Evolutionary conservation across 768 basidiomycete genomes (phyloP).

Genomic region (Scleroderma citrinum): DNA sequence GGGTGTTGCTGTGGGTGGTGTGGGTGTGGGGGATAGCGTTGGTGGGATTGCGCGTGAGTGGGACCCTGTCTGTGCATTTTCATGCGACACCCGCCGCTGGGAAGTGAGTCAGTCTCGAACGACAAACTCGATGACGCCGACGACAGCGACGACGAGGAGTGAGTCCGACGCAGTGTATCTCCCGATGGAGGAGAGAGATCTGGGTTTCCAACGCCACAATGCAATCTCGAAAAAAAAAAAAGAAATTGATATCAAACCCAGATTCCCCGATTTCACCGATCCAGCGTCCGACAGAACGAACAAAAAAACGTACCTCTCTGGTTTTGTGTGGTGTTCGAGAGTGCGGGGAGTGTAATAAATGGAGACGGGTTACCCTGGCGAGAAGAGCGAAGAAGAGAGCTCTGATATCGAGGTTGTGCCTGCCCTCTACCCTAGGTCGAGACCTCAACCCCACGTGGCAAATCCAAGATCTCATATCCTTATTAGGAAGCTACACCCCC

Average conservation of each 20-base stretch:
- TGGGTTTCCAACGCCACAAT: background rate
- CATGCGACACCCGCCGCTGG: background rate
- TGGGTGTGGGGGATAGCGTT: background rate
- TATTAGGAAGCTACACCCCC: too few species aligned
- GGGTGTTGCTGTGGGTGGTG: slow-evolving; percentile 29
- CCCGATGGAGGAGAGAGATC: background rate
- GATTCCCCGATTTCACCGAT: background rate
- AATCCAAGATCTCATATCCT: background rate
- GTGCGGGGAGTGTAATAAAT: too few species aligned
- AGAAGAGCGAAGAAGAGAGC: background rate
- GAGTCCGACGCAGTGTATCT: background rate
- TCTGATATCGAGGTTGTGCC: background rate
- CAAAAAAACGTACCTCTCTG: too few species aligned
- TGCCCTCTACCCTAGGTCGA: background rate
- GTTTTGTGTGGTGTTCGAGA: background rate
- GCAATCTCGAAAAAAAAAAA: background rate
- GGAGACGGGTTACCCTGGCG: too few species aligned
- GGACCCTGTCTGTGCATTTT: background rate
- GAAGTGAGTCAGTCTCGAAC: background rate
- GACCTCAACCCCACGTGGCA: background rate
- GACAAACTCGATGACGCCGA: background rate
- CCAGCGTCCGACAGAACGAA: background rate
- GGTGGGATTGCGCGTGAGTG: background rate
- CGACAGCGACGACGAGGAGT: background rate
- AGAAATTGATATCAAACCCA: background rate